Base-by-base conservation (phyloP, 2,329 filamentous ascomycete species). In the Botrytis squamosa region DNA sequence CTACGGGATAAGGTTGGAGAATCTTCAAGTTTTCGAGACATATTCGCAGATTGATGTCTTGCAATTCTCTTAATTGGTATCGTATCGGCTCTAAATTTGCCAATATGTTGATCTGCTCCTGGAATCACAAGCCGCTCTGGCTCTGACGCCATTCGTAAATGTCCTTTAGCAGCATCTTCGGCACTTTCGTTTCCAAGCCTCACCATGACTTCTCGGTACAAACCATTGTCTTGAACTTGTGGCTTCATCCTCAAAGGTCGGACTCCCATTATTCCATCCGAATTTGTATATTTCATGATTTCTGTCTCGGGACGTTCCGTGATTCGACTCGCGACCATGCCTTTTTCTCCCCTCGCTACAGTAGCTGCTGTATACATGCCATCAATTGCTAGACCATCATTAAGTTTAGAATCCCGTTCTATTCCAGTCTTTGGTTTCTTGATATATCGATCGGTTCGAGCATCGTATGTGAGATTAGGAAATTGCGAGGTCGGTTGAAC, bases 241-340 rank as follows among this genome's bases (percentile, higher is more conserved):
- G 66, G n/a, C 38, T 69, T 69, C 66, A 69, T 42, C 7, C 66
- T 69, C 38, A 69, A 33, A 59, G 66, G 52, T 33, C 38, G 38
- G 9, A 69, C 18, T 69, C 49, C 49, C 20, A 3, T 42, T 18
- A 6, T 12, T 10, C n/a, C 12, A 14, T 57, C 38, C 4, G 18
- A 44, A 1, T 16, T 44, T 10, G 38, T 57, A 20, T 69, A 69
- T 33, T 69, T 69, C 66, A 69, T 57, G 5, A 42, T 69, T 57
- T 49, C 38, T n/a, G 38, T n/a, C n/a, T 69, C 38, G 6, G n/a
- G 10, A 44, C 1, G 49, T 57, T 29, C 25, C 5, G 14, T 4
- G 18, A 33, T 57, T 14, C 12, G 18, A 22, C 49, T n/a, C 20
- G 9, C 12, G 22, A 9, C 10, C 14, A 22, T 57, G 10, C 36